Percentiles rank a stretch among this genome's conserved stretches.
Evolutionary conservation across 768 basidiomycete genomes (phyloP).

Genomic region (Kwoniella dejecticola): DNA sequence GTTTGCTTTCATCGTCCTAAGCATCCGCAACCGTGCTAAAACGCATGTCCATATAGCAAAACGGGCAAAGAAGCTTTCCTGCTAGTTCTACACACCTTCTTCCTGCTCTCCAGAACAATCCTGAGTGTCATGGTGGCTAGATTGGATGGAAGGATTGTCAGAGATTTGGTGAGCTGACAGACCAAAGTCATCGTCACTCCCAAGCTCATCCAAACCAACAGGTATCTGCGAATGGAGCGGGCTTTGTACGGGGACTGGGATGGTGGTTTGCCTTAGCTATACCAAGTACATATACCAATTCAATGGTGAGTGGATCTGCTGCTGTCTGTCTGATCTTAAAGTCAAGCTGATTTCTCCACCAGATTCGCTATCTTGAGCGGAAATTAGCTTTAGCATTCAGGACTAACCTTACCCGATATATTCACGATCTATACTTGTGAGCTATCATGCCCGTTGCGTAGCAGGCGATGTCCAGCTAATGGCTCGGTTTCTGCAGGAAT

Average conservation of each 20-base stretch:
- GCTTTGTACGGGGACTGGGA: slow-evolving; percentile 76
- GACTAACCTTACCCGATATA: slow-evolving; percentile 84
- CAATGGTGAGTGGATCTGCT: slow-evolving; percentile 66
- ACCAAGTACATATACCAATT: slow-evolving; percentile 93
- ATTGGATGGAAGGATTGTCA: slow-evolving; percentile 84
- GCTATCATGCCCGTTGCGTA: too few relatives aligned
- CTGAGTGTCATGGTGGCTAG: slow-evolving; percentile 84
- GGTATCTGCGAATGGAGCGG: slow-evolving; percentile 79
- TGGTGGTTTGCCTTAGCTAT: slow-evolving; percentile 89
- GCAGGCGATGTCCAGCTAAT: too few relatives aligned
- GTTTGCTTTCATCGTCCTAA: neutral
- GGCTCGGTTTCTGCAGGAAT: slow-evolving; percentile 47
- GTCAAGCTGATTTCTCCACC: slow-evolving; percentile 6
- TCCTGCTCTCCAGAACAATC: slow-evolving; percentile 81
- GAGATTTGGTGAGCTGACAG: slow-evolving; percentile 67
- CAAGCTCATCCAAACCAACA: slow-evolving; percentile 26
- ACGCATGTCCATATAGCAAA: slow-evolving; percentile 26
- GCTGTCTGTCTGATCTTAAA: neutral
- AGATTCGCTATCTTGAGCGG: slow-evolving; percentile 88
- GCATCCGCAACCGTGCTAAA: neutral
- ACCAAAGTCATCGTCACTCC: neutral
- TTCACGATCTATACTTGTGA: slow-evolving; percentile 87
- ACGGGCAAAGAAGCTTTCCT: slow-evolving; percentile 68
- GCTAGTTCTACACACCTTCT: slow-evolving; percentile 75
- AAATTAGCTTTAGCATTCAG: slow-evolving; percentile 79